A percentile compares a stretch with the other conserved stretches of the same genome.
phyloP scores from a whole-genome alignment of 129 eudicot species.

The Mikania micrantha region DNA sequence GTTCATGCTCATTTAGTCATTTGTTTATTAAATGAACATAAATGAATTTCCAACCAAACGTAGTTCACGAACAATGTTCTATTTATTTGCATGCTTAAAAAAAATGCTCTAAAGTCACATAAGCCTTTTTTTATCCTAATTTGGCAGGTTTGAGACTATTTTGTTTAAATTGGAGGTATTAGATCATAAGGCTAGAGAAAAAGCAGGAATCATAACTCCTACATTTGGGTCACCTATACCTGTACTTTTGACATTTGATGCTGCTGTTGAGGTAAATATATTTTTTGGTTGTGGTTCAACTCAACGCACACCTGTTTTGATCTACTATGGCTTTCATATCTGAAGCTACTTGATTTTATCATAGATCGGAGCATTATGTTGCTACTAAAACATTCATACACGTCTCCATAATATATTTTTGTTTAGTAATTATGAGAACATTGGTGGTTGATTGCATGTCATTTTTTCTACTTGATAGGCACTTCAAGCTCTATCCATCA shows the following conservation, averaged over 20 bases:
- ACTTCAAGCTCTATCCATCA: conserved; percentile 62
- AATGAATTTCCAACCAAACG: not conserved
- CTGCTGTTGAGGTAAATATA: conserved; percentile 80
- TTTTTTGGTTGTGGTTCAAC: not conserved
- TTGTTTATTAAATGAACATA: not conserved
- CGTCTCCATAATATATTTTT: not conserved
- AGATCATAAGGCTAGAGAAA: conserved; percentile 93
- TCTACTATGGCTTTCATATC: not conserved
- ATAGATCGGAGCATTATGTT: not conserved
- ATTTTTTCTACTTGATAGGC: conserved; percentile 42
- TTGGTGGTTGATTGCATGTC: not conserved
- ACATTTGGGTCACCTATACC: conserved; percentile 91
- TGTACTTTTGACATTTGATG: conserved; percentile 78
- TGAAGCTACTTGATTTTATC: not conserved
- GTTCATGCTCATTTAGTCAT: not conserved
- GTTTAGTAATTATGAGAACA: not conserved
- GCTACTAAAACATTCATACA: not conserved
- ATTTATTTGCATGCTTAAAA: not conserved
- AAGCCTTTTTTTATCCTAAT: conserved; percentile 8
- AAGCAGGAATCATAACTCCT: conserved; percentile 85
- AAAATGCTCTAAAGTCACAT: not conserved
- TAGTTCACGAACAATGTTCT: not conserved
- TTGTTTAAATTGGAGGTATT: conserved; percentile 76
- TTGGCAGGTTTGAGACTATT: conserved; percentile 66
- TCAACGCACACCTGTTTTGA: not conserved